phyloP scores from a whole-genome alignment of 805 yeast species.

The Kuraishia borneana region DNA sequence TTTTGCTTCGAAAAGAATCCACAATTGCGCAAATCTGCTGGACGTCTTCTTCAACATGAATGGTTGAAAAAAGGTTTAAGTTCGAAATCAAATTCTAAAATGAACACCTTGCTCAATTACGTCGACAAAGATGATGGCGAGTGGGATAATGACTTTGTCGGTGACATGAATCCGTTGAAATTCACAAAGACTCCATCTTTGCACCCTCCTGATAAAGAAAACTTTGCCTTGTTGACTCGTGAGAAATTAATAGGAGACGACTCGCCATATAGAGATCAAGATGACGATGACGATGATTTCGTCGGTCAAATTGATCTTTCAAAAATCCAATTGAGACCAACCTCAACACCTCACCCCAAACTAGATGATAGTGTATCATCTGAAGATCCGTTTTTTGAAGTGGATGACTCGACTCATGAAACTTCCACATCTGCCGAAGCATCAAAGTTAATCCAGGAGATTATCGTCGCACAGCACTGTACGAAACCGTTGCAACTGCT shows the following conservation, averaged over 20 bases:
- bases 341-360: not conserved
- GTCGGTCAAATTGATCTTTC: not conserved
- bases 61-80: slow-evolving; percentile 55
- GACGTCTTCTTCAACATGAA: slow-evolving; percentile 40
- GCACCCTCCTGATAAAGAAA: not conserved
- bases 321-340: not conserved
- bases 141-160: not conserved
- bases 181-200: not conserved
- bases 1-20: slow-evolving; percentile 71
- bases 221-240: not conserved
- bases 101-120: not conserved
- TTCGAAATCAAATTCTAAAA: slow-evolving; percentile 19
- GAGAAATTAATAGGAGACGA: not conserved
- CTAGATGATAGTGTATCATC: not conserved
- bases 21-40: slow-evolving; percentile 42
- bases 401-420: too few species aligned
- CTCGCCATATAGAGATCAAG: not conserved
- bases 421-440: too few species aligned
- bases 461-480: too few species aligned
- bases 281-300: not conserved
- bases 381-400: too few species aligned
- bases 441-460: too few species aligned
- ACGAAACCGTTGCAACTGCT: not conserved
- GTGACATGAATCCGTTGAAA: not conserved
- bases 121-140: not conserved